Conservation (phyloP, 1,284 basidiomycete genomes). For the Serendipita sp. region DNA sequence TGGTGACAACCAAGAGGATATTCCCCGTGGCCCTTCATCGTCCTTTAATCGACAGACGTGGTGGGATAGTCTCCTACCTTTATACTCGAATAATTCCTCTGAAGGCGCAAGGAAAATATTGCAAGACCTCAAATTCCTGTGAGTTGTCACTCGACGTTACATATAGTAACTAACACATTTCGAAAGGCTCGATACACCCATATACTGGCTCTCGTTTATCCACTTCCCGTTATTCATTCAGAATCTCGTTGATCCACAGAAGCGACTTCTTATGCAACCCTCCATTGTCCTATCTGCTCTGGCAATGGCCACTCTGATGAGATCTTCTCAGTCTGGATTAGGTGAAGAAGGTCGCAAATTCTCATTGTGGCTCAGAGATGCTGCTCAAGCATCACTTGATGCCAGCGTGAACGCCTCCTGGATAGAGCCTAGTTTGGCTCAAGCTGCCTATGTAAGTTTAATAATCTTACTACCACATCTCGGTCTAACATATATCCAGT, state of each 20-base stretch:
- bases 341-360: conserved; percentile 35
- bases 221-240: conserved; percentile 52
- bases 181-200: neutral
- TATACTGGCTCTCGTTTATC: conserved; percentile 54
- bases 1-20: neutral
- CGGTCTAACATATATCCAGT: conserved; percentile 24
- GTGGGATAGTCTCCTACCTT: conserved; percentile 55
- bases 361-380: conserved; percentile 44
- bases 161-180: neutral
- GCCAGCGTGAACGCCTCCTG: conserved; percentile 52
- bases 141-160: conserved; percentile 11
- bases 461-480: conserved; percentile 11
- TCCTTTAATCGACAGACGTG: conserved; percentile 55
- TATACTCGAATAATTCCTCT: conserved; percentile 31
- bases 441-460: conserved; percentile 54
- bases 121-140: conserved; percentile 48
- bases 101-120: conserved; percentile 35
- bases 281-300: conserved; percentile 49
- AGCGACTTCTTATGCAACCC: conserved; percentile 47
- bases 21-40: neutral
- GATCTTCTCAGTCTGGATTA: conserved; percentile 46
- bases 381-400: conserved; percentile 56
- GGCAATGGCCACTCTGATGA: conserved; percentile 49
- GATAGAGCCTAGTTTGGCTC: conserved; percentile 54
- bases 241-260: conserved; percentile 39